Conservation (phyloP, 805 yeast species). For the Myxozyma kluyveri region DNA sequence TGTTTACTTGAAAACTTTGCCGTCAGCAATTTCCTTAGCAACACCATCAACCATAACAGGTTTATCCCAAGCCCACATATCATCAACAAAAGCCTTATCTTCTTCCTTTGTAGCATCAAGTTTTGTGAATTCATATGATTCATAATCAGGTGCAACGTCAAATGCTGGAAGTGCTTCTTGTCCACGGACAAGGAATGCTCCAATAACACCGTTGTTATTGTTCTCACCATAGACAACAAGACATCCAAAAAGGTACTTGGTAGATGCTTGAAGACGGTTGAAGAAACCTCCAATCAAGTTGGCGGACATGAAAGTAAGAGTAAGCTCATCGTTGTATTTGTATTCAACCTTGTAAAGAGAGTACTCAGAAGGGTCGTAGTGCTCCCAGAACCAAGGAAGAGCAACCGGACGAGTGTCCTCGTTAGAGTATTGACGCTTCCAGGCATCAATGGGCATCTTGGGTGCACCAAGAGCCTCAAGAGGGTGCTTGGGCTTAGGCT, state of each 20-base stretch:
- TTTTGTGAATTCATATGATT: slow-evolving; percentile 80
- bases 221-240: slow-evolving; percentile 96
- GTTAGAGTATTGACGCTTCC: slow-evolving; percentile 96
- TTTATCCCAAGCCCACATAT: slow-evolving; percentile 98
- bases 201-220: slow-evolving; percentile 96
- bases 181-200: slow-evolving; percentile 94
- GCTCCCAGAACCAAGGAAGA: slow-evolving; percentile 97
- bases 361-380: slow-evolving; percentile 89
- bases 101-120: slow-evolving; percentile 75
- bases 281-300: slow-evolving; percentile 97
- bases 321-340: slow-evolving; percentile 97
- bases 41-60: slow-evolving; percentile 80
- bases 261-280: slow-evolving; percentile 87
- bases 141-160: slow-evolving; percentile 99
- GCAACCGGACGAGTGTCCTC: slow-evolving; percentile 94
- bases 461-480: slow-evolving; percentile 77
- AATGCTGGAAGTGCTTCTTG: slow-evolving; percentile 88
- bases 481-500: slow-evolving; percentile 79
- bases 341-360: slow-evolving; percentile 92
- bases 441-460: slow-evolving; percentile 72
- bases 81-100: slow-evolving; percentile 75
- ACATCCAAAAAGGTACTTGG: slow-evolving; percentile 91
- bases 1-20: slow-evolving; percentile 89
- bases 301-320: slow-evolving; percentile 96
- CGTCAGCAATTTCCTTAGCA: slow-evolving; percentile 86